Conservation (phyloP, 1,139 yeast genomes). For the Candida freyschussii region DNA sequence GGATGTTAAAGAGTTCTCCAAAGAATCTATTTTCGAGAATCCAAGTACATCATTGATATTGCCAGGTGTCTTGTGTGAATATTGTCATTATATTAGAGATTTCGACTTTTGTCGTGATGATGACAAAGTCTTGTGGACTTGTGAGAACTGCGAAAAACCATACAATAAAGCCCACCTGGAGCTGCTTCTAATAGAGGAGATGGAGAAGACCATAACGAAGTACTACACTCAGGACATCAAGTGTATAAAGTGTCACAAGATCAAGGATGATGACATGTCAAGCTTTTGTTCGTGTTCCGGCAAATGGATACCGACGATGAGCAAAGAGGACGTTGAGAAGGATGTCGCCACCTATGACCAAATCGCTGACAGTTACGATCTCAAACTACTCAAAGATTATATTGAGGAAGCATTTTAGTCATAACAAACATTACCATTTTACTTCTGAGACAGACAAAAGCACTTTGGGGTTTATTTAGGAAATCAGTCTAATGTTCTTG, state of each 20-base stretch:
- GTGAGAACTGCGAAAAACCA: slow-evolving; percentile 61
- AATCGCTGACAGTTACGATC: slow-evolving; percentile 56
- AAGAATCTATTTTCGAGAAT: slow-evolving; percentile 66
- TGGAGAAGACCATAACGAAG: slow-evolving; percentile 49
- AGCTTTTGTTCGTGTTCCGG: slow-evolving; percentile 87
- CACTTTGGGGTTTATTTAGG: neutral
- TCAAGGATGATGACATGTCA: slow-evolving; percentile 67
- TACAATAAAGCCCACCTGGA: slow-evolving; percentile 71
- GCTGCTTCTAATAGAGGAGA: slow-evolving; percentile 67
- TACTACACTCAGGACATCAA: slow-evolving; percentile 77
- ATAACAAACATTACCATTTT: too few species aligned
- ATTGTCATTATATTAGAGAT: slow-evolving; percentile 71
- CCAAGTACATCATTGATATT: slow-evolving; percentile 70
- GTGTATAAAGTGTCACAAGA: slow-evolving; percentile 70
- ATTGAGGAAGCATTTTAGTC: slow-evolving; percentile 34
- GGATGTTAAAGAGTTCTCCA: slow-evolving; percentile 80
- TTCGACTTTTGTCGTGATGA: slow-evolving; percentile 77
- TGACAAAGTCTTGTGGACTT: slow-evolving; percentile 50
- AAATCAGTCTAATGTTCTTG: neutral
- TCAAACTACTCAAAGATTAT: slow-evolving; percentile 51
- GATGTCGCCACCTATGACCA: slow-evolving; percentile 48
- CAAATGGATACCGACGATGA: slow-evolving; percentile 61
- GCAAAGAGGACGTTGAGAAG: slow-evolving; percentile 40
- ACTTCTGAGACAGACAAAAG: too few species aligned
- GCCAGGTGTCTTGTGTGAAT: slow-evolving; percentile 69